These are phyloP conservation scores for Murraya paniculata DNA, from an alignment of 345 rosid genomes.

Conservation along the genomic window DNA sequence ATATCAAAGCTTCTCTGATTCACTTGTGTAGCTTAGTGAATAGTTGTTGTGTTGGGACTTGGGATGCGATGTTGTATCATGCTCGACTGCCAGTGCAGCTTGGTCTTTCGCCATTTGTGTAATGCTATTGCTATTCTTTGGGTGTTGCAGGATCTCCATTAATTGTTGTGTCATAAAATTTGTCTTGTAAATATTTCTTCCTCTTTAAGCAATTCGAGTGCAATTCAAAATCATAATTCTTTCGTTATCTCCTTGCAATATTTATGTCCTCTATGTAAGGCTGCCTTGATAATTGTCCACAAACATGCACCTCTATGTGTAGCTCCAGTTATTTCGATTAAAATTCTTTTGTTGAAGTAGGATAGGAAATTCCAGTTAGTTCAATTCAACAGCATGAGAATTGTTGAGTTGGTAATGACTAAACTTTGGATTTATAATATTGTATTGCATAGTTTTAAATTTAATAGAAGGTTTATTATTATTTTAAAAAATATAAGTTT, in stretches of 20 bases:
- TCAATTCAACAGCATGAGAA: too few species aligned
- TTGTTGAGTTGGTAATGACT: too few species aligned
- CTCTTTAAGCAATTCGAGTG: constrained; percentile 15
- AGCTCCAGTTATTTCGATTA: too few species aligned
- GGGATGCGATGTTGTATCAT: constrained; percentile 23
- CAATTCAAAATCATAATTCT: constrained; percentile 30
- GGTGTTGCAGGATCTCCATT: constrained; percentile 23
- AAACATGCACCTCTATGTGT: neutral
- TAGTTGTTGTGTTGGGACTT: neutral
- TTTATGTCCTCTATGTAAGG: neutral
- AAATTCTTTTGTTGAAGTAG: too few species aligned
- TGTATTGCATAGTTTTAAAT: too few species aligned
- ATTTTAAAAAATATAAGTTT: too few species aligned
- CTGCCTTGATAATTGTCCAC: neutral
- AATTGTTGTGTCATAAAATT: constrained; percentile 12
- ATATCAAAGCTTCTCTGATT: constrained; percentile 81
- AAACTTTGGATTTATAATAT: too few species aligned
- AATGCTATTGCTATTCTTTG: constrained; percentile 32
- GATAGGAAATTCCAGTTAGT: too few species aligned
- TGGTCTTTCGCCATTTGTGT: constrained; percentile 25
- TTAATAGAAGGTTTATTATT: too few species aligned
- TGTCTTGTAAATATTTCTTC: constrained; percentile 38
- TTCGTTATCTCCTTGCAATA: constrained; percentile 4
- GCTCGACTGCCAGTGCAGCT: constrained; percentile 26
- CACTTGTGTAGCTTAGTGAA: neutral